A percentile compares a stretch with the other conserved stretches of the same genome.
Conservation (phyloP, 2,329 filamentous ascomycete genomes). For the Aspergillus sp. region DNA sequence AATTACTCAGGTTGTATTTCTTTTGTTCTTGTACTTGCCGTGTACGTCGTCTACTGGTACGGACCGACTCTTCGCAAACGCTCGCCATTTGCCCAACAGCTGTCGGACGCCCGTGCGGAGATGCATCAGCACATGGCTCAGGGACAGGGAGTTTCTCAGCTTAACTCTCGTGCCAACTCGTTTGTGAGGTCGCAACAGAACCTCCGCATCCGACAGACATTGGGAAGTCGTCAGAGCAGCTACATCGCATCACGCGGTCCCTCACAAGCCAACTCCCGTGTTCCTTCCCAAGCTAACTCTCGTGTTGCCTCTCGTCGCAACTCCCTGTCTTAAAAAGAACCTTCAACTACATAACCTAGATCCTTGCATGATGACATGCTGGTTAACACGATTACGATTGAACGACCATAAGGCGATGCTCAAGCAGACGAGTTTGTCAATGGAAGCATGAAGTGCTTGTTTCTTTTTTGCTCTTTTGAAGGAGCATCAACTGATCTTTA, state of each 20-base stretch:
- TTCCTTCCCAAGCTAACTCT: slow-evolving; percentile 6
- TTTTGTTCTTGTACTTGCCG: slow-evolving; percentile 53
- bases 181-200: slow-evolving; percentile 35
- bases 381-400: not conserved
- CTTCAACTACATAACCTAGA: not conserved
- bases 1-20: slow-evolving; percentile 47
- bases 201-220: slow-evolving; percentile 27
- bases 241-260: slow-evolving; percentile 26
- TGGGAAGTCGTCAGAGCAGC: slow-evolving; percentile 30
- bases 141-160: slow-evolving; percentile 28
- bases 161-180: slow-evolving; percentile 30
- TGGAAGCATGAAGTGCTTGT: not conserved
- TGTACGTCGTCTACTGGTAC: slow-evolving; percentile 62
- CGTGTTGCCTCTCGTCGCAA: slow-evolving; percentile 21
- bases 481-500: not conserved
- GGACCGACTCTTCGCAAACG: slow-evolving; percentile 54
- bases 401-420: not conserved
- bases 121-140: slow-evolving; percentile 20
- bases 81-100: slow-evolving; percentile 59
- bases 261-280: slow-evolving; percentile 25
- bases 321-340: slow-evolving; percentile 6
- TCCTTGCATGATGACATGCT: not conserved
- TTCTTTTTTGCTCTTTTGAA: not conserved
- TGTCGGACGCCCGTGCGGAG: slow-evolving; percentile 43
- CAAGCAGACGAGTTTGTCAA: not conserved